Percentiles rank a stretch among this genome's conserved stretches.
Evolutionary conservation across 257 asterid species (phyloP).

Genomic region (Plantago elongata): DNA sequence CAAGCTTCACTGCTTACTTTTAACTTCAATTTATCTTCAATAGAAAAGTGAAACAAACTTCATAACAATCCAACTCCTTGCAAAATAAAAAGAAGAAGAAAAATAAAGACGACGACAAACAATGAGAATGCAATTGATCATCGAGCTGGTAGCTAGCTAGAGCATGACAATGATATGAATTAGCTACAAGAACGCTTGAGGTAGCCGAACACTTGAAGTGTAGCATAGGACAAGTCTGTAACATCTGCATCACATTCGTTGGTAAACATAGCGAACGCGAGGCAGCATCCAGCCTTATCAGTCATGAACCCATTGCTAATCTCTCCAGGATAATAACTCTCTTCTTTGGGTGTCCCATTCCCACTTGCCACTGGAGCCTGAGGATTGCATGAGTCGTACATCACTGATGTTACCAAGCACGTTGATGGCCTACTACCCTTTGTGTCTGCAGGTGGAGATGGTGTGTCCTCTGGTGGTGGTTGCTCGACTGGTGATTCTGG

Average conservation of each 20-base stretch:
- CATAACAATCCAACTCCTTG: too few relatives aligned
- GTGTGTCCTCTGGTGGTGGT: not conserved
- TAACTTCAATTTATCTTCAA: too few relatives aligned
- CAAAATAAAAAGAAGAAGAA: too few relatives aligned
- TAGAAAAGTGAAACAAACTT: too few relatives aligned
- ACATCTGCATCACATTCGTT: not conserved
- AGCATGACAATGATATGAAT: too few relatives aligned
- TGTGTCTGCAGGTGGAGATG: slow-evolving; percentile 2
- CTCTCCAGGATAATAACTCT: not conserved
- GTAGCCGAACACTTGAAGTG: not conserved
- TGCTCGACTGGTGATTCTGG: not conserved
- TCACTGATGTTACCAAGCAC: not conserved
- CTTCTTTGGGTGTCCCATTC: not conserved
- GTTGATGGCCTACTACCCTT: not conserved
- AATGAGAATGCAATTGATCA: too few relatives aligned
- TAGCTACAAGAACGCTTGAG: not conserved
- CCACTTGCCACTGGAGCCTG: not conserved
- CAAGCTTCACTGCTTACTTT: too few relatives aligned
- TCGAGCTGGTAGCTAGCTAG: too few relatives aligned
- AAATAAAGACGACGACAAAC: too few relatives aligned
- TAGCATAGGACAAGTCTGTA: slow-evolving; percentile 10
- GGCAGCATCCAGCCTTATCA: slow-evolving; percentile 12
- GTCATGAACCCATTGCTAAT: slow-evolving; percentile 11
- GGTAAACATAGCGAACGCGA: not conserved
- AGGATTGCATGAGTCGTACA: slow-evolving; percentile 7